Evolutionary conservation across 2,329 filamentous ascomycete genomes (phyloP).

Genomic region (Pestalotiopsis sp.): DNA sequence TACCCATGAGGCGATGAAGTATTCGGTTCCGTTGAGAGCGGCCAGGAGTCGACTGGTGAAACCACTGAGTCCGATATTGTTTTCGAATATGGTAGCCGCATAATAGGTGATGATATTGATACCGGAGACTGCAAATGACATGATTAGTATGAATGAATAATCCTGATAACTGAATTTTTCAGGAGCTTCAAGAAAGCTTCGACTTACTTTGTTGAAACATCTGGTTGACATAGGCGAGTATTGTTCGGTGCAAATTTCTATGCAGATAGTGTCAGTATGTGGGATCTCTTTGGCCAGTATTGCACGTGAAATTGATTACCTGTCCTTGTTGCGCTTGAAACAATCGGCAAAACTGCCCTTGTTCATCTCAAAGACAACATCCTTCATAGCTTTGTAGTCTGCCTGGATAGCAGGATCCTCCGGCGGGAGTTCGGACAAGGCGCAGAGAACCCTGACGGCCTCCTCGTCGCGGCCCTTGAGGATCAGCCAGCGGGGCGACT

Average conservation of each 20-base stretch:
- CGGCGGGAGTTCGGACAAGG: background rate
- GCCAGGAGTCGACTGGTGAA: slow-evolving; percentile 55
- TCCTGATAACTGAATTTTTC: too few species aligned
- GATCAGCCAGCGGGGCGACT: slow-evolving; percentile 11
- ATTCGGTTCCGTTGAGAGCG: slow-evolving; percentile 53
- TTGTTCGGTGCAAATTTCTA: slow-evolving; percentile 7
- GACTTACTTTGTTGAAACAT: slow-evolving; percentile 12
- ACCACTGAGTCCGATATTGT: slow-evolving; percentile 47
- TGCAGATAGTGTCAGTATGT: background rate
- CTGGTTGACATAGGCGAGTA: slow-evolving; percentile 9
- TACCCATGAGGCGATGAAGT: slow-evolving; percentile 41
- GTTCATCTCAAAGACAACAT: slow-evolving; percentile 5
- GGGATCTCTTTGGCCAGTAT: background rate
- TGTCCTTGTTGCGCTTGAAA: slow-evolving; percentile 11
- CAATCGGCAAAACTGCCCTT: slow-evolving; percentile 8
- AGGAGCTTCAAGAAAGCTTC: too few species aligned
- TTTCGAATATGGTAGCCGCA: slow-evolving; percentile 32
- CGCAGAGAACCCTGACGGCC: slow-evolving; percentile 6
- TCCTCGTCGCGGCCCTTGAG: slow-evolving; percentile 10
- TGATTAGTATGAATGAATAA: slow-evolving; percentile 9
- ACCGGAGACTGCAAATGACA: slow-evolving; percentile 22
- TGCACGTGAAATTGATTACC: background rate
- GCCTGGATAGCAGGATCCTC: slow-evolving; percentile 6
- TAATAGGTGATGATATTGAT: slow-evolving; percentile 14
- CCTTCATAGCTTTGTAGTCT: slow-evolving; percentile 9